phyloP scores from a whole-genome alignment of 441 rosid species.

The Erodium trifolium region DNA sequence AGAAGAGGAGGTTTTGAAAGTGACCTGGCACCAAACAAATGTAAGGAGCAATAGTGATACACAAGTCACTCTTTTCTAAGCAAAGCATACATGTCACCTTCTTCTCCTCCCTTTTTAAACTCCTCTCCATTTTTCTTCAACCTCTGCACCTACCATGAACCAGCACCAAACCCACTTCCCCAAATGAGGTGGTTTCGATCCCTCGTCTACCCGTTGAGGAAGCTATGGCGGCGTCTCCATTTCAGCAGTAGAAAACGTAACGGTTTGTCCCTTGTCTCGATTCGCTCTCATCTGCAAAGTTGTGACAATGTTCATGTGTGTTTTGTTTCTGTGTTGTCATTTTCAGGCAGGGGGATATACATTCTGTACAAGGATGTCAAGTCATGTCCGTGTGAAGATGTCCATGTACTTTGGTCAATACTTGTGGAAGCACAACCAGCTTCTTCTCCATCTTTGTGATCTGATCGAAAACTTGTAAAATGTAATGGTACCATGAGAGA shows the following conservation, averaged over 20 bases:
- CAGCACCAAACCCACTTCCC: slow-evolving; percentile 6
- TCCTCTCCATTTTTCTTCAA: slow-evolving; percentile 27
- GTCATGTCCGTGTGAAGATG: slow-evolving; percentile 38
- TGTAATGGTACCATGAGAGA: neutral
- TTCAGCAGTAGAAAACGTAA: neutral
- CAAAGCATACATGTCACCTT: slow-evolving; percentile 5
- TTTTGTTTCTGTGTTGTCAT: neutral
- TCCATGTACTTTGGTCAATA: slow-evolving; percentile 38
- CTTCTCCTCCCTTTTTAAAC: neutral
- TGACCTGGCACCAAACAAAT: slow-evolving; percentile 23
- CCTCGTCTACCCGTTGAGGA: slow-evolving; percentile 18
- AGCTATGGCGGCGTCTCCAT: slow-evolving; percentile 19
- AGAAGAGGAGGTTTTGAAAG: neutral
- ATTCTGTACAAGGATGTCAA: slow-evolving; percentile 39
- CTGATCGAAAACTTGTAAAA: neutral
- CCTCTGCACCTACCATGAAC: slow-evolving; percentile 23
- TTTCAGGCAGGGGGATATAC: slow-evolving; percentile 29
- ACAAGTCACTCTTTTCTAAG: slow-evolving; percentile 19
- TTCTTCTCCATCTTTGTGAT: slow-evolving; percentile 10
- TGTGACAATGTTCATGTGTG: neutral
- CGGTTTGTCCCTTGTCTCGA: neutral
- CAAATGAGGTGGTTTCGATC: slow-evolving; percentile 21
- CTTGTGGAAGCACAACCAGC: slow-evolving; percentile 27
- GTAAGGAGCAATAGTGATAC: slow-evolving; percentile 9
- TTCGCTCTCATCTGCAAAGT: no score